Evolutionary conservation across 768 basidiomycete genomes (phyloP), one percentile per base, ranked within the genome.

Genomic region (Leccinum imitatum): DNA sequence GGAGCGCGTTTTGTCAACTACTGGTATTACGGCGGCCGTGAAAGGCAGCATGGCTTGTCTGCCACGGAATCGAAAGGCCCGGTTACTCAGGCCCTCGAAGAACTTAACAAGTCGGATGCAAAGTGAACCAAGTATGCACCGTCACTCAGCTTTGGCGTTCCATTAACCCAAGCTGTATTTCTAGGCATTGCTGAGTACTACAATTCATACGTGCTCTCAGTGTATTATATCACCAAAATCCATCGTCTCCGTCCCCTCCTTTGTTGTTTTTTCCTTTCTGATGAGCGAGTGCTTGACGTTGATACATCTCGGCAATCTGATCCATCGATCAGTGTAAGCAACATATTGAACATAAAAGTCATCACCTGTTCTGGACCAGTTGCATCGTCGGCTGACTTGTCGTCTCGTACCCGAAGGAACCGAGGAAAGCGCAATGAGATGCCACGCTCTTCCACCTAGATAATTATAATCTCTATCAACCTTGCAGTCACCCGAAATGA

Each of bases 371-470:
- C 95, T 6, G 94, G 87, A 4, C 87, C 86, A 11, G 97, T 98
- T 23, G 93, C 93, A 75, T 97, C 92, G 61, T 98, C 95, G 14
- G 87, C 87, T 27, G 80, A 79, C 75, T 99, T 99, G 75, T 99
- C 97, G 62, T 98, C 97, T 63, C 97, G 84, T 54, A 95, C 77
- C 50, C 89, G 86, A 64, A 99, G 84, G 75, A 98, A 98, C 30
- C 97, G 85, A 44, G 97, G 97, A 77, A 99, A 99, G 13, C 97
- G 89, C 50, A 99, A 77, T 15, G 97, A 98, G 66, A 99, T 92
- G 0, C 97, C 97, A 65, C 95, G 80, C 54, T 91, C 87, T 57
- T 95, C 95, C 19, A 86, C 84, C 91, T 93, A 55, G 17, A 58
- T 44, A 25, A 35, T 39, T 33, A 6, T 57, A 23, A n/a, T n/a